These are phyloP conservation scores for Panus rudis DNA, from an alignment of 768 basidiomycete genomes.

Conservation along the genomic window DNA sequence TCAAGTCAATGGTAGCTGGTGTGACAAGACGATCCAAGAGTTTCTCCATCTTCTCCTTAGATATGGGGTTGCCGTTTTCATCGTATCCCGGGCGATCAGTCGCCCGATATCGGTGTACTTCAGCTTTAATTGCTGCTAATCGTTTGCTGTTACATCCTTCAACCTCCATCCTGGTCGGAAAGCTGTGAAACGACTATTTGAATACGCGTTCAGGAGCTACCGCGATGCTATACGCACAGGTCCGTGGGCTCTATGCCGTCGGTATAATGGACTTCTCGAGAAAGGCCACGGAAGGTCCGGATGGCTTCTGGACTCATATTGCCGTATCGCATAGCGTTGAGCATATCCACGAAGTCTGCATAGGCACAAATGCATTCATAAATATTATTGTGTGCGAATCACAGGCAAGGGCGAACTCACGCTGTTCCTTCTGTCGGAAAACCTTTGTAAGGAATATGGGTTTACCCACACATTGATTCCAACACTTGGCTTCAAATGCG, in stretches of 20 bases:
- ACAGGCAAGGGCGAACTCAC: conserved; percentile 24
- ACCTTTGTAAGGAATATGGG: conserved; percentile 63
- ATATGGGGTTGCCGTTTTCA: conserved; percentile 2
- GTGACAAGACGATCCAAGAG: conserved; percentile 8
- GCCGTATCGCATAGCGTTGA: conserved; percentile 85
- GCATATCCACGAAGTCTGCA: conserved; percentile 65
- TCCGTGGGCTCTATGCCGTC: conserved; percentile 82
- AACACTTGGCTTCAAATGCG: conserved; percentile 79
- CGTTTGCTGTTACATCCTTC: conserved; percentile 2
- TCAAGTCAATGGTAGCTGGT: conserved; percentile 27
- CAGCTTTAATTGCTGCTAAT: not conserved
- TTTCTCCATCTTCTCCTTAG: not conserved
- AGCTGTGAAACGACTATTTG: conserved; percentile 2
- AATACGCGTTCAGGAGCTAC: not conserved
- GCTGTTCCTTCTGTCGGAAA: conserved; percentile 83
- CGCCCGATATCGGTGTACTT: not conserved
- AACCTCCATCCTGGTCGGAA: conserved; percentile 7
- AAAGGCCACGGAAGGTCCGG: conserved; percentile 46
- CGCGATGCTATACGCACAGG: conserved; percentile 38
- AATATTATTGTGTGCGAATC: not conserved
- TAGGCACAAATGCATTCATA: not conserved
- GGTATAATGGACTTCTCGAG: conserved; percentile 49
- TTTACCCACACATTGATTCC: conserved; percentile 56
- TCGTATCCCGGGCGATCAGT: conserved; percentile 7
- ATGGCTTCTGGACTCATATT: conserved; percentile 38